Percentiles rank a stretch among this genome's conserved stretches.
Conservation (phyloP, 2,329 filamentous ascomycete genomes). For the Trichoderma afroharzianum region DNA sequence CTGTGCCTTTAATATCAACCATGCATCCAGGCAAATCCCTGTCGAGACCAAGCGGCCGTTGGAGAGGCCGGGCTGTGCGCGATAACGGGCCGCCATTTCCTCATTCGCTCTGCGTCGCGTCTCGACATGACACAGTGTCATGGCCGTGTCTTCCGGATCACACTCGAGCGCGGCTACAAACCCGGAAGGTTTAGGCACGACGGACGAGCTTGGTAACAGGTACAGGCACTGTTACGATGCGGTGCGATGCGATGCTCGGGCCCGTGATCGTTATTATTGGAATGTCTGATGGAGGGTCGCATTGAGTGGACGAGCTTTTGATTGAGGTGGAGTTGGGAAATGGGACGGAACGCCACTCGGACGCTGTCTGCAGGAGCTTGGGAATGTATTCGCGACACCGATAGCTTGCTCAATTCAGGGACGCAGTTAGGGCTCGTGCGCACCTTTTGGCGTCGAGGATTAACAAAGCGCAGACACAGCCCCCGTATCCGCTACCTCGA, state of each 20-base stretch:
- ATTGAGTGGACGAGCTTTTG: slow-evolving; percentile 18
- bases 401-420: slow-evolving; percentile 6
- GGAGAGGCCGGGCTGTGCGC: not conserved
- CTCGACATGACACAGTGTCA: not conserved
- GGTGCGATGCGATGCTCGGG: not conserved
- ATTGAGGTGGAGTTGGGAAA: slow-evolving; percentile 20
- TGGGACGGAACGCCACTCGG: slow-evolving; percentile 16
- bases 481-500: slow-evolving; percentile 16
- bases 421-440: slow-evolving; percentile 10
- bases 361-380: slow-evolving; percentile 11
- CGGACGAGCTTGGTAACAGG: not conserved
- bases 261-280: slow-evolving; percentile 4
- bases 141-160: not conserved
- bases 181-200: not conserved
- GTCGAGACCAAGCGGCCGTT: slow-evolving; percentile 3
- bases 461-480: slow-evolving; percentile 3
- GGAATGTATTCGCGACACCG: slow-evolving; percentile 10
- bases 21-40: not conserved
- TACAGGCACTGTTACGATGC: not conserved
- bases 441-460: not conserved
- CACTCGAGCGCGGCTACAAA: not conserved
- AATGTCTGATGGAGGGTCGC: slow-evolving; percentile 14
- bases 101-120: not conserved
- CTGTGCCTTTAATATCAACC: slow-evolving; percentile 10
- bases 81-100: not conserved